A percentile compares a stretch with the other conserved stretches of the same genome.
phyloP scores from a whole-genome alignment of 2,329 filamentous ascomycete species.

The Xylaria arbuscula region DNA sequence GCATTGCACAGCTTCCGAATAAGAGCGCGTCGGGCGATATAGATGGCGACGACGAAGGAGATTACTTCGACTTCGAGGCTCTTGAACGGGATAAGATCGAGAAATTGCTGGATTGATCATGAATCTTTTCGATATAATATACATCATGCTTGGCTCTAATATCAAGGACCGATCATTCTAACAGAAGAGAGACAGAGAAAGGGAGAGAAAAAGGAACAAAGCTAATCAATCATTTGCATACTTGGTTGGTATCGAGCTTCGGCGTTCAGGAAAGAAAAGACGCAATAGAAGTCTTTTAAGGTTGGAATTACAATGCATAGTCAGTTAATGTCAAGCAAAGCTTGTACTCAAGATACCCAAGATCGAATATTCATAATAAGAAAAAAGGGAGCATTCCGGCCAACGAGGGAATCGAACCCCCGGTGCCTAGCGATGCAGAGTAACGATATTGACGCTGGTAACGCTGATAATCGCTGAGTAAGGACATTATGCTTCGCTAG shows the following conservation, averaged over 20 bases:
- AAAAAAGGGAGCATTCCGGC: too few relatives aligned
- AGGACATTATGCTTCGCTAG: too few relatives aligned
- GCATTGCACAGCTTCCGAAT: slow-evolving; percentile 57
- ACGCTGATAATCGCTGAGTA: too few relatives aligned
- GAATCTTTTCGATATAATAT: background rate
- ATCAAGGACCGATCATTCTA: background rate
- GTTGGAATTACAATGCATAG: slow-evolving; percentile 3
- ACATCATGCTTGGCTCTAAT: background rate
- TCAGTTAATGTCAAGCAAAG: background rate
- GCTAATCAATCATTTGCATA: background rate
- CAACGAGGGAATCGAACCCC: too few relatives aligned
- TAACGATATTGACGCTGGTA: too few relatives aligned
- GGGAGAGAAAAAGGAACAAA: background rate
- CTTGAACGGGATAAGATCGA: slow-evolving; percentile 58
- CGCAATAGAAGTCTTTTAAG: background rate
- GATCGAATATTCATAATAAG: background rate
- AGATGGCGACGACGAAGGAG: slow-evolving; percentile 15
- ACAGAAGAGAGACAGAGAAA: too few relatives aligned
- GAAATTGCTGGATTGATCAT: slow-evolving; percentile 54
- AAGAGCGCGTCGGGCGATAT: background rate
- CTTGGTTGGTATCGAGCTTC: slow-evolving; percentile 18
- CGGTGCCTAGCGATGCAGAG: too few relatives aligned
- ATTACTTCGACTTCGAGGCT: slow-evolving; percentile 52
- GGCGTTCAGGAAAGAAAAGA: slow-evolving; percentile 16
- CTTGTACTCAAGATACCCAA: slow-evolving; percentile 26